Evolutionary conservation across 768 basidiomycete genomes (phyloP).

Genomic region (Porphyrellus cyaneotinctus): DNA sequence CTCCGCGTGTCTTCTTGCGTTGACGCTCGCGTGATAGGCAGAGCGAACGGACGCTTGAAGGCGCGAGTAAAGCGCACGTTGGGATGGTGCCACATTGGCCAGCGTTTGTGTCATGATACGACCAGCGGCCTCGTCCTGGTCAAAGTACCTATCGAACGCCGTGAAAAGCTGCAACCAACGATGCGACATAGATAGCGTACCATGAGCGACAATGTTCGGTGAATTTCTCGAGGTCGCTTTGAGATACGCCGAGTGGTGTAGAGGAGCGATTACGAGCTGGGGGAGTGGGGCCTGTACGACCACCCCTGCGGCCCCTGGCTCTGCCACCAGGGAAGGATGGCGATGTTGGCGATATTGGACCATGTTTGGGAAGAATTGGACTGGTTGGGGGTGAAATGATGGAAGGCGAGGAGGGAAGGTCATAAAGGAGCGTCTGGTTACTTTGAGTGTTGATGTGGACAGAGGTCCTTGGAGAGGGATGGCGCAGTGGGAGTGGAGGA

Average conservation of each 20-base stretch:
- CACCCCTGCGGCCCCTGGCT: conserved; percentile 46
- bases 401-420: conserved; percentile 59
- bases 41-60: conserved; percentile 84
- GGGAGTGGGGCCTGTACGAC: conserved; percentile 48
- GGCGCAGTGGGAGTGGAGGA: conserved; percentile 56
- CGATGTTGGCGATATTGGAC: conserved; percentile 52
- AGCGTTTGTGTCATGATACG: conserved; percentile 80
- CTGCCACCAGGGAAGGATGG: conserved; percentile 49
- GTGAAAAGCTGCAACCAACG: conserved; percentile 5
- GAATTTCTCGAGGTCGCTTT: conserved; percentile 73
- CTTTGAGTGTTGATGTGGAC: conserved; percentile 41
- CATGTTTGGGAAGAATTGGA: conserved; percentile 38
- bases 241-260: conserved; percentile 62
- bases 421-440: conserved; percentile 68
- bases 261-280: conserved; percentile 58
- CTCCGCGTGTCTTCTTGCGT: conserved; percentile 72
- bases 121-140: conserved; percentile 75
- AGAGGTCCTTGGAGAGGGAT: conserved; percentile 44
- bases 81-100: conserved; percentile 72
- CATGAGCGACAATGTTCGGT: conserved; percentile 75
- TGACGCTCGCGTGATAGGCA: conserved; percentile 78
- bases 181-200: conserved; percentile 36
- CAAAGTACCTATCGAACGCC: conserved; percentile 61
- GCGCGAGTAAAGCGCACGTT: conserved; percentile 82
- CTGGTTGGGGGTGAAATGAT: conserved; percentile 54